Base-by-base conservation (phyloP, 257 asterid species). In the Rehmannia glutinosa region DNA sequence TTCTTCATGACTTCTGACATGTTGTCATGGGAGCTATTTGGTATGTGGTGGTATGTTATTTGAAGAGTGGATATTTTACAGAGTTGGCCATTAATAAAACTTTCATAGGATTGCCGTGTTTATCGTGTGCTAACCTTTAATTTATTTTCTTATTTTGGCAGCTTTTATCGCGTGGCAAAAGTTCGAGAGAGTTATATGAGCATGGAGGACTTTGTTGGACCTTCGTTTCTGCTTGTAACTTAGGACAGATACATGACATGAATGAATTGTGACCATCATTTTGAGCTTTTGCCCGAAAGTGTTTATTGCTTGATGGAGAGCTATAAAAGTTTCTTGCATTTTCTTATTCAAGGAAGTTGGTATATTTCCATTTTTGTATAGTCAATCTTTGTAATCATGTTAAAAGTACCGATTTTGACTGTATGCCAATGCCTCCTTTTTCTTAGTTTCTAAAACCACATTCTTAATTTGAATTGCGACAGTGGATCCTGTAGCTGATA, bases 231-330 rank as follows among this genome's bases (percentile, higher is more conserved):
- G 59, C 73, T 67, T 59, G 78, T 73, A 68, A 51, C 13, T 30
- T 65, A 47, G 71, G 65, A 55, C 30, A 33, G 46, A 51, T 60
- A 32, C 27, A 41, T 16, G 70, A 42, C 78, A 59, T 67, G 70
- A 17, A 42, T 39, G 5, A 51, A 9, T 33, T 11, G 30, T 33
- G 24, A 41, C 52, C 70, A 60, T 73, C 46, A 17, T n/a, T 56
- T 49, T 72, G 27, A 23, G 54, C n/a, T 41, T 67, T 51, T 41
- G 45, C 16, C 33, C 59, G 53, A 23, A 54, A 3, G 39, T n/a
- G 41, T 21, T 13, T 6, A 25, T 66, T 25, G n/a, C n/a, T n/a
- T n/a, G n/a, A n/a, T n/a, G n/a, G n/a, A n/a, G 16, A 25, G 53
- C 53, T 32, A 32, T 17, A 25, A 51, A 52, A 36, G 1, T 49